These are phyloP conservation scores for Pyrus hybrid DNA, from an alignment of 331 rosid species.

Conservation along the genomic window DNA sequence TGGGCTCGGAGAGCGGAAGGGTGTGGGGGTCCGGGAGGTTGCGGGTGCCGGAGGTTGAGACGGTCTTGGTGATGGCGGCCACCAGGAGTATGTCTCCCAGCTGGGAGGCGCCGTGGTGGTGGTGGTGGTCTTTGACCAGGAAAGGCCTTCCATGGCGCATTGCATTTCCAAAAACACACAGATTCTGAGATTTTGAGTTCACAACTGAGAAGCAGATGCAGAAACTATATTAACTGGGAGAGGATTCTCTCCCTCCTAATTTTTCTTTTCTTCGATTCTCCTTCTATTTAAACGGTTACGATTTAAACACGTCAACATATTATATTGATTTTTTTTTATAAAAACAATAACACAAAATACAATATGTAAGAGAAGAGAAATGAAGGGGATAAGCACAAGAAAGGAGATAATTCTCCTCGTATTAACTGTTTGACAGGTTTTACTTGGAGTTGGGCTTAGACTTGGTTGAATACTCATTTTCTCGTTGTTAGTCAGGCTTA, in stretches of 20 bases:
- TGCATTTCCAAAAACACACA: slow-evolving; percentile 9
- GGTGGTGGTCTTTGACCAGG: slow-evolving; percentile 1
- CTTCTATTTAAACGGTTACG: too few relatives aligned
- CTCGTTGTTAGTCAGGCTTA: not conserved
- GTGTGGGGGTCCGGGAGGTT: slow-evolving; percentile 35
- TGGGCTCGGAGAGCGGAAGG: too few relatives aligned
- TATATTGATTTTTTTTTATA: too few relatives aligned
- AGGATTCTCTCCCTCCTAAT: too few relatives aligned
- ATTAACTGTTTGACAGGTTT: not conserved
- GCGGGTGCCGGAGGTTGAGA: slow-evolving; percentile 44
- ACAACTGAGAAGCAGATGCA: not conserved
- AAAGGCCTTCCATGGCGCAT: slow-evolving; percentile 38
- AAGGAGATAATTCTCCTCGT: too few relatives aligned
- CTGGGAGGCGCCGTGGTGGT: slow-evolving; percentile 8
- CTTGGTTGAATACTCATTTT: not conserved
- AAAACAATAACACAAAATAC: too few relatives aligned
- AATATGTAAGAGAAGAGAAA: too few relatives aligned
- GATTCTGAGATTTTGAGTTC: too few relatives aligned
- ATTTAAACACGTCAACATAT: too few relatives aligned
- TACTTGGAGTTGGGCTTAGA: not conserved
- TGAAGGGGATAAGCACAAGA: too few relatives aligned
- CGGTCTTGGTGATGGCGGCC: slow-evolving; percentile 41
- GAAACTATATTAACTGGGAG: not conserved
- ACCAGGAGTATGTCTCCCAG: slow-evolving; percentile 25
- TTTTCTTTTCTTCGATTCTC: too few relatives aligned